A percentile compares a stretch with the other conserved stretches of the same genome.
Evolutionary conservation across 345 rosid species (phyloP).

Genomic region (Acer negundo): DNA sequence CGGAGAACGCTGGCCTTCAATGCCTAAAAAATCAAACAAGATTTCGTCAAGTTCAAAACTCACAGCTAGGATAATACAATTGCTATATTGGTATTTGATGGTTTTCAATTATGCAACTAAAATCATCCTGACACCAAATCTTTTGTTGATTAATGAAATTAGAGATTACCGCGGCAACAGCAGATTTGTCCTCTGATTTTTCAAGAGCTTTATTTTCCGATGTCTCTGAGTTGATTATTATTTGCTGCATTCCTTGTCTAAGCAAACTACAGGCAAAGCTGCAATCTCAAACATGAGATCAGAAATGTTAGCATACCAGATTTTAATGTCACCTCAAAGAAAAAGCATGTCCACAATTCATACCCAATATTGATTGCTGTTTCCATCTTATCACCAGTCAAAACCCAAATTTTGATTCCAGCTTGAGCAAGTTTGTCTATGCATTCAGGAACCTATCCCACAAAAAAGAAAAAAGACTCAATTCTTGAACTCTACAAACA

Average conservation of each 20-base stretch:
- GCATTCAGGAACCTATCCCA: constrained; percentile 89
- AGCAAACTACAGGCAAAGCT: constrained; percentile 97
- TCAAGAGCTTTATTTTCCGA: constrained; percentile 65
- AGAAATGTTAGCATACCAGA: constrained; percentile 25
- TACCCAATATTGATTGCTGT: constrained; percentile 97
- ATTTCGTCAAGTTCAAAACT: constrained; percentile 13
- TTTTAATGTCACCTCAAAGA: background rate
- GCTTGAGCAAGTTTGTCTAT: constrained; percentile 98
- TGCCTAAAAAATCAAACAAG: constrained; percentile 45
- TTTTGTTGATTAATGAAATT: background rate
- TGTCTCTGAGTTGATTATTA: constrained; percentile 77
- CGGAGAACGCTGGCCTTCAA: constrained; percentile 59
- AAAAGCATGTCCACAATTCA: constrained; percentile 10
- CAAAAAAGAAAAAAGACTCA: background rate
- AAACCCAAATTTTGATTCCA: constrained; percentile 92
- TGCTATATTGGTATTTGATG: background rate
- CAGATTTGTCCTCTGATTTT: constrained; percentile 73
- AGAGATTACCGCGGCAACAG: constrained; percentile 49
- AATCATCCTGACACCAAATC: background rate
- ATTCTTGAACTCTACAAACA: background rate
- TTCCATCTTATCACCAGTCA: constrained; percentile 99
- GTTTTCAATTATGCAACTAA: background rate
- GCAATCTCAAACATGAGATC: constrained; percentile 30
- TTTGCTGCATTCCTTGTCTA: constrained; percentile 90
- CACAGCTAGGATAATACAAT: background rate